Conservation (phyloP, 768 basidiomycete species). For the Agrocybe praecox region DNA sequence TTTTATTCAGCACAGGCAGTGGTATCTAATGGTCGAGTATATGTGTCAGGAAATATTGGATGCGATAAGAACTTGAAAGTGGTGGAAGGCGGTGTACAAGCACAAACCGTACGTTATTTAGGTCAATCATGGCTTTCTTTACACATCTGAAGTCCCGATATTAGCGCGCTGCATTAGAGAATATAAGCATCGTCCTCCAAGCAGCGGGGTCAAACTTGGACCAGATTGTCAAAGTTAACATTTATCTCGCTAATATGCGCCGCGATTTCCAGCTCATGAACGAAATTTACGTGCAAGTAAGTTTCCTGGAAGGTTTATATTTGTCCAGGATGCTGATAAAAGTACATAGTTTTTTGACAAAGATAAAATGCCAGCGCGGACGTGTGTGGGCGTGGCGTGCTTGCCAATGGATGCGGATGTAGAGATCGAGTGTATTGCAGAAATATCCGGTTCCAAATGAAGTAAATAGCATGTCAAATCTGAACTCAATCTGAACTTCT, state of each 20-base stretch:
- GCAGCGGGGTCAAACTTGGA: conserved; percentile 43
- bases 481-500: neutral
- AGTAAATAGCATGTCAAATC: neutral
- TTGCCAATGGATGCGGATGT: conserved; percentile 57
- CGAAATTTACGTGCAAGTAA: conserved; percentile 38
- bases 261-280: conserved; percentile 41
- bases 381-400: conserved; percentile 56
- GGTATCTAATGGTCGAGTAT: conserved; percentile 35
- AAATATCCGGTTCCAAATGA: neutral
- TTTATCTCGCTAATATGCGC: conserved; percentile 41
- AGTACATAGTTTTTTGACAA: conserved; percentile 46
- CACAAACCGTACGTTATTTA: conserved; percentile 30
- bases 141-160: neutral
- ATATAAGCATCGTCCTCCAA: conserved; percentile 40
- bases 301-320: neutral
- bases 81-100: conserved; percentile 37
- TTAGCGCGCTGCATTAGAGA: conserved; percentile 39
- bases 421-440: conserved; percentile 66
- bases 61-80: conserved; percentile 33
- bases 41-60: conserved; percentile 41
- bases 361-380: conserved; percentile 52
- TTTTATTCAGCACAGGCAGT: conserved; percentile 39
- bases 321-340: neutral
- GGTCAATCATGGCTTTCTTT: neutral
- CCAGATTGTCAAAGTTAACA: conserved; percentile 43